phyloP scores from a whole-genome alignment of 129 eudicot genomes.

The Rutidosis leptorrhynchoides region DNA sequence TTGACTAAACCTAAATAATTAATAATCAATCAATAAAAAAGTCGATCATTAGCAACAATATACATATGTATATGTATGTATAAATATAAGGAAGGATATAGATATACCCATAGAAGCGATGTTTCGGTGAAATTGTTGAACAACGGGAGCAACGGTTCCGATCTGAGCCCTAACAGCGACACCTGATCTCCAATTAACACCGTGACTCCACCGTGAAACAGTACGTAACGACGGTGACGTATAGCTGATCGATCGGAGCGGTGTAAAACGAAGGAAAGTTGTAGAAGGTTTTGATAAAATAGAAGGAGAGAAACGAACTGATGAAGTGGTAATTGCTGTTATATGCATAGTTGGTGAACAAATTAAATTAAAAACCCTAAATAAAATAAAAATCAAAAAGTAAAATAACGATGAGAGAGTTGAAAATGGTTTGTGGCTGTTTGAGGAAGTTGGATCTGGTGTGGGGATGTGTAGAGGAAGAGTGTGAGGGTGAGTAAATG shows the following conservation, averaged over 20 bases:
- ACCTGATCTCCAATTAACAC: conserved; percentile 54
- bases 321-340: conserved; percentile 30
- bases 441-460: neutral
- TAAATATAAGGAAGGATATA: neutral
- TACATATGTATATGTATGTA: neutral
- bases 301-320: conserved; percentile 25
- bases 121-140: conserved; percentile 47
- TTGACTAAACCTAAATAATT: conserved; percentile 1
- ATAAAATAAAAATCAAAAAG: conserved; percentile 4
- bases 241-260: conserved; percentile 19
- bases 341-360: neutral
- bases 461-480: conserved; percentile 10
- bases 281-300: conserved; percentile 20
- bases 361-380: neutral
- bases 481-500: conserved; percentile 23
- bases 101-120: conserved; percentile 65
- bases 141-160: conserved; percentile 38
- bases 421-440: conserved; percentile 25
- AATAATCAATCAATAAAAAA: conserved; percentile 9
- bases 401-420: conserved; percentile 23
- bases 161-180: conserved; percentile 50
- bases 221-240: conserved; percentile 36
- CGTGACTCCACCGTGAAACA: conserved; percentile 55
- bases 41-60: neutral
- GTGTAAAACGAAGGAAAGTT: neutral